A percentile compares a stretch with the other conserved stretches of the same genome.
Conservation (phyloP, 768 basidiomycete species). For the Lyophyllum atratum region DNA sequence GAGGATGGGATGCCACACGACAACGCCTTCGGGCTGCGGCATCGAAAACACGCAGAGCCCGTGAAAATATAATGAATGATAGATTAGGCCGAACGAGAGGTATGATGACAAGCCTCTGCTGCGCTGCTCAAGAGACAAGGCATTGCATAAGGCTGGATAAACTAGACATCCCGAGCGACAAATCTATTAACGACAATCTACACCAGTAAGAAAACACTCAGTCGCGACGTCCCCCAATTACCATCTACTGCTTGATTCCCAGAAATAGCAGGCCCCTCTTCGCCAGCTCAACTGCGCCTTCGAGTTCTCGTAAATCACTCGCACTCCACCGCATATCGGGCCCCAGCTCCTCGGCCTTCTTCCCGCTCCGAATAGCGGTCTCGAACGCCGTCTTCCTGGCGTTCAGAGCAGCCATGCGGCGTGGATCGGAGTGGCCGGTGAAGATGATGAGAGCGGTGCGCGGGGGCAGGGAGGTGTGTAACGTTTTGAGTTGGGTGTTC, state of each 20-base stretch:
- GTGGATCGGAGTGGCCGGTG: constrained; percentile 88
- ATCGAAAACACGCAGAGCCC: too few relatives aligned
- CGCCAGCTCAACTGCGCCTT: constrained; percentile 77
- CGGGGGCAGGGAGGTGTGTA: constrained; percentile 73
- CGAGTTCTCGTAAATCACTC: constrained; percentile 75
- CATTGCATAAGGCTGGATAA: too few relatives aligned
- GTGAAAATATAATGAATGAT: too few relatives aligned
- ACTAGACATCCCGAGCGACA: too few relatives aligned
- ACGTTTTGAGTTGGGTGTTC: constrained; percentile 56
- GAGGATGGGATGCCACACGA: too few relatives aligned
- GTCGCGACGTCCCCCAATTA: not conserved
- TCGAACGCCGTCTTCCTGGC: constrained; percentile 77
- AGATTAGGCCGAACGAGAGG: too few relatives aligned
- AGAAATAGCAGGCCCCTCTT: constrained; percentile 86
- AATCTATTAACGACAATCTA: not conserved
- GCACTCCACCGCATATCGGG: constrained; percentile 71
- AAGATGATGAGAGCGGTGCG: constrained; percentile 85
- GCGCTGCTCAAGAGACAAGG: too few relatives aligned
- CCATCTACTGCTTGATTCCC: constrained; percentile 47
- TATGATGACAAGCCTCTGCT: too few relatives aligned
- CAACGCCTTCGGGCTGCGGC: too few relatives aligned
- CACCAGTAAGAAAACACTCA: not conserved
- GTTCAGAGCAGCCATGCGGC: constrained; percentile 73
- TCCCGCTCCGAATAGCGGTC: constrained; percentile 54
- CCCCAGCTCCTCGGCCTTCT: constrained; percentile 55